Conservation (phyloP, 1,284 basidiomycete genomes). For the Cutaneotrichosporon sp. region DNA sequence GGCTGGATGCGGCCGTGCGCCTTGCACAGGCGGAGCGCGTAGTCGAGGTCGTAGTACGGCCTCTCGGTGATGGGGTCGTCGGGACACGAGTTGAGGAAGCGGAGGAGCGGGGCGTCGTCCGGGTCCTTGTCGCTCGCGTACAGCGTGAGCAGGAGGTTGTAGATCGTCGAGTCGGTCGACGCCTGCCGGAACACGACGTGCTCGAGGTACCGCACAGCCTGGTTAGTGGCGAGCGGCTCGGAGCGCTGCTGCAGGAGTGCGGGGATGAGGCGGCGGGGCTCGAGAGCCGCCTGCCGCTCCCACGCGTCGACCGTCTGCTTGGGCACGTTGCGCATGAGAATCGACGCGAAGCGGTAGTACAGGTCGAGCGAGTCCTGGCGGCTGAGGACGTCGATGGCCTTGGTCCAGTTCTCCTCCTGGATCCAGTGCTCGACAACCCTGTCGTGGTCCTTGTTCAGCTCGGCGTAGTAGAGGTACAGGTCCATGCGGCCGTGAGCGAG, state of each 20-base stretch:
- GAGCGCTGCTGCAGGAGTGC: constrained; percentile 77
- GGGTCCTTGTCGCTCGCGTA: constrained; percentile 60
- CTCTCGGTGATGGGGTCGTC: constrained; percentile 77
- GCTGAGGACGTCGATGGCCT: constrained; percentile 84
- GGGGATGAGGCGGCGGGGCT: constrained; percentile 84
- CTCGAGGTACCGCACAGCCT: constrained; percentile 84
- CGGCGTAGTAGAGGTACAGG: constrained; percentile 88
- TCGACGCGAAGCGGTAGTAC: constrained; percentile 89
- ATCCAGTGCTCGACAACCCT: constrained; percentile 93
- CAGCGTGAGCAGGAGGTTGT: constrained; percentile 92
- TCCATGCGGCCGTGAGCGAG: constrained; percentile 90
- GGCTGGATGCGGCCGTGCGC: constrained; percentile 77
- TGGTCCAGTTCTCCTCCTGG: constrained; percentile 85
- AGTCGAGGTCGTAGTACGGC: constrained; percentile 96
- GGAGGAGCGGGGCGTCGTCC: constrained; percentile 80
- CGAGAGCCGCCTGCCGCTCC: constrained; percentile 76
- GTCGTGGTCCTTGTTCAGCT: constrained; percentile 75
- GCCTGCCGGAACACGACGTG: constrained; percentile 71
- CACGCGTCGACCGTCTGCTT: constrained; percentile 90
- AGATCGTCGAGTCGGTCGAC: constrained; percentile 81
- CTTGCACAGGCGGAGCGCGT: constrained; percentile 89
- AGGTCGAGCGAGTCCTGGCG: constrained; percentile 83
- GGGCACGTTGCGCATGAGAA: constrained; percentile 82
- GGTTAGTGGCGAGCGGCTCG: constrained; percentile 59
- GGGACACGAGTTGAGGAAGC: constrained; percentile 82